Evolutionary conservation across 2,329 filamentous ascomycete genomes (phyloP), one percentile per base, ranked within the genome.

Genomic region (Microsporum audouinii): DNA sequence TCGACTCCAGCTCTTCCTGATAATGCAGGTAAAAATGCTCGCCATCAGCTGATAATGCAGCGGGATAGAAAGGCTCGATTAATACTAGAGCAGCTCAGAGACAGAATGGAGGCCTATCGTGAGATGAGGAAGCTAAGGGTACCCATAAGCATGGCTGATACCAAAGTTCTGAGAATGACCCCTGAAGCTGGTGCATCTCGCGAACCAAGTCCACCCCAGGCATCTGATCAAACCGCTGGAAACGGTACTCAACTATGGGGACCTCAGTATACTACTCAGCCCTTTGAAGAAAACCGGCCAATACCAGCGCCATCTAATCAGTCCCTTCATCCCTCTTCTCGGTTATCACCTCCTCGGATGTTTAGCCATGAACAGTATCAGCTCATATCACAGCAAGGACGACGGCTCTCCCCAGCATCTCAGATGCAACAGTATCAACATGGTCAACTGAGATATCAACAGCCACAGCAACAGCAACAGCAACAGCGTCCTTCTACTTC

Each of bases 31-130:
- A n/a, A 41, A 45, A 60, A 59, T 17, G 34, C 60, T 34, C 64
- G 60, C 27, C 60, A 62, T 34, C 62, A 66, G 12, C 61, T 68
- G 6, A 61, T 68, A 14, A 62, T 61, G 34, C 64, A 65, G 34
- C 78, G 79, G 2, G 76, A 79, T 17, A 76, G 82, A 49, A 89
- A 89, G 69, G 80, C 79, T 8, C 73, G 82, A 34, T 77, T 78
- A 23, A 80, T 91, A 0, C 73, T 90, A 36, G 76, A 76, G 7
- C 85, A 88, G 63, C 77, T 90, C 41, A 76, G 81, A 65, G 79
- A 81, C 41, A 67, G 71, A 29, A 68, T 70, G 58, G 64, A 61
- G 45, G 66, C 64, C 10, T 75, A 70, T 63, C 69, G 65, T 34
- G 67, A 69, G 51, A 63, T 68, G 58, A 68, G 67, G 43, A 69